These are phyloP conservation scores for Penicillium palitans DNA, from an alignment of 2,329 filamentous ascomycete genomes.

Conservation along the genomic window DNA sequence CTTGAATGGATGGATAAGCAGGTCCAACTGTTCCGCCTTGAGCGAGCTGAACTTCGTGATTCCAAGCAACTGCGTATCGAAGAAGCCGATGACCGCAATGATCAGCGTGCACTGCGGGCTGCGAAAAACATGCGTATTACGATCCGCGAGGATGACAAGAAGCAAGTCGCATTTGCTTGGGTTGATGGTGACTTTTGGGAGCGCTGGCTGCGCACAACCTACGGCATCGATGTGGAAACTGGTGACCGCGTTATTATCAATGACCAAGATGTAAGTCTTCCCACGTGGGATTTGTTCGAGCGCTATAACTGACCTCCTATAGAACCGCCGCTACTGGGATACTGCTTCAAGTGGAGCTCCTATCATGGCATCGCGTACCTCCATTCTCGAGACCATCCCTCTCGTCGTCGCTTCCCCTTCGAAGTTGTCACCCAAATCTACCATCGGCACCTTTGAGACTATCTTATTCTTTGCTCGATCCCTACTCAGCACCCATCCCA, in stretches of 20 bases:
- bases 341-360: constrained; percentile 82
- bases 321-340: constrained; percentile 97
- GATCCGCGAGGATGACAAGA: constrained; percentile 82
- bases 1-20: constrained; percentile 99
- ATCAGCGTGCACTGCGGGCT: constrained; percentile 78
- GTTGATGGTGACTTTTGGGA: constrained; percentile 98
- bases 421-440: constrained; percentile 52
- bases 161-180: constrained; percentile 94
- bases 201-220: constrained; percentile 92
- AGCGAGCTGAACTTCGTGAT: constrained; percentile 88
- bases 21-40: constrained; percentile 84
- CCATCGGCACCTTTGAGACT: constrained; percentile 48
- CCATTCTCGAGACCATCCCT: constrained; percentile 77
- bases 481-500: constrained; percentile 46
- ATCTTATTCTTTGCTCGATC: constrained; percentile 49
- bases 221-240: constrained; percentile 80
- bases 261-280: constrained; percentile 81
- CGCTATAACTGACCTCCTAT: constrained; percentile 24
- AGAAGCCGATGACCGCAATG: constrained; percentile 89
- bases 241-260: constrained; percentile 95
- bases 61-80: constrained; percentile 94
- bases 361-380: constrained; percentile 85
- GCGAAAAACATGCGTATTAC: constrained; percentile 91
- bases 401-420: constrained; percentile 52
- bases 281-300: background rate